Conservation (phyloP, 179 eudicot genomes). For the Dionaea muscipula region DNA sequence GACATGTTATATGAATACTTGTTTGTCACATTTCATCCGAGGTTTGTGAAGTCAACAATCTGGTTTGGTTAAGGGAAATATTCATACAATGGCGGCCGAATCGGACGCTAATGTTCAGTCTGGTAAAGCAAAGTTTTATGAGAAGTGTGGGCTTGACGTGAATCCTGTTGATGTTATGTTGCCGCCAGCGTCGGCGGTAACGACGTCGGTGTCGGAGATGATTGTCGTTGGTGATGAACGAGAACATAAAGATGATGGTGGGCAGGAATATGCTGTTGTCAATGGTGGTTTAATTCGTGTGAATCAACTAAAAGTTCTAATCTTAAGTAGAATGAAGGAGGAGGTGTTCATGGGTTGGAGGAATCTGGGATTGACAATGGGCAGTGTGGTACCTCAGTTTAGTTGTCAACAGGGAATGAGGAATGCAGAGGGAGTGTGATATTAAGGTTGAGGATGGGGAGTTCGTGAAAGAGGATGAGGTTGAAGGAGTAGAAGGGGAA, state of each 20-base stretch:
- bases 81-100: constrained; percentile 36
- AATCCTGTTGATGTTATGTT: constrained; percentile 35
- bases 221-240: constrained; percentile 12
- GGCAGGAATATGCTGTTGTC: constrained; percentile 1
- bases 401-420: constrained; percentile 2
- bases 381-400: not conserved
- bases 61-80: too few species aligned
- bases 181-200: constrained; percentile 7
- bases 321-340: constrained; percentile 4
- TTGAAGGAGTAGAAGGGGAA: too few species aligned
- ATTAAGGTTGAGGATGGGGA: constrained; percentile 5
- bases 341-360: constrained; percentile 5
- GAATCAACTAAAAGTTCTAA: too few species aligned
- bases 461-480: not conserved
- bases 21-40: too few species aligned
- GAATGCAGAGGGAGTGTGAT: constrained; percentile 14
- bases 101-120: constrained; percentile 18
- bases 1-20: too few species aligned
- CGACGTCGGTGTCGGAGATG: too few species aligned
- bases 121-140: constrained; percentile 17
- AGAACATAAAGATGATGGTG: constrained; percentile 17
- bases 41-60: too few species aligned
- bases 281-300: constrained; percentile 1
- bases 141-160: constrained; percentile 31
- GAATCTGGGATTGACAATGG: constrained; percentile 8